These are phyloP conservation scores for Forsythia suspensa DNA, from an alignment of 257 asterid genomes.

Conservation along the genomic window DNA sequence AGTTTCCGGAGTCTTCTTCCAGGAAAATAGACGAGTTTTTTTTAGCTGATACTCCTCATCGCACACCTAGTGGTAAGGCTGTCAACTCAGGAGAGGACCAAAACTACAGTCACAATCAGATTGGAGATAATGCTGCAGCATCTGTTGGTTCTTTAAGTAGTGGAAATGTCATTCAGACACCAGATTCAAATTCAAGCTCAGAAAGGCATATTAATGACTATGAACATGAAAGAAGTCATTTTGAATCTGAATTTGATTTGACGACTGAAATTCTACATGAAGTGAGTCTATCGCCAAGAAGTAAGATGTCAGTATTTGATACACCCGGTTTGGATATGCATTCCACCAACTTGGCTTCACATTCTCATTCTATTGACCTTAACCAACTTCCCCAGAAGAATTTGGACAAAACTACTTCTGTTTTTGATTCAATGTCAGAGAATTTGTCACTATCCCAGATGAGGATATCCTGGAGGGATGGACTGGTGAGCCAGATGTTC, in stretches of 20 bases:
- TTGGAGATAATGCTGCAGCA: constrained; percentile 34
- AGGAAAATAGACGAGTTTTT: constrained; percentile 13
- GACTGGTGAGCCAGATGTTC: constrained; percentile 28
- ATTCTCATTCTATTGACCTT: constrained; percentile 18
- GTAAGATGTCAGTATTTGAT: constrained; percentile 33
- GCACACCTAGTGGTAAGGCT: constrained; percentile 16
- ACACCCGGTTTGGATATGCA: constrained; percentile 29
- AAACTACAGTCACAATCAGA: neutral
- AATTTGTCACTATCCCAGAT: constrained; percentile 46
- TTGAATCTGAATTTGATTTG: constrained; percentile 32
- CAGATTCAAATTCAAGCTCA: constrained; percentile 47
- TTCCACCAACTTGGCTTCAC: constrained; percentile 20
- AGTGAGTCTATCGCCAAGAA: constrained; percentile 35
- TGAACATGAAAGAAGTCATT: constrained; percentile 7
- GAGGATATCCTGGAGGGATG: constrained; percentile 84
- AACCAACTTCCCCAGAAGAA: constrained; percentile 13
- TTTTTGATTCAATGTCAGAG: constrained; percentile 49
- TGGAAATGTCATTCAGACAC: constrained; percentile 73
- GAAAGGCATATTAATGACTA: constrained; percentile 25
- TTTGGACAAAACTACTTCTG: constrained; percentile 41
- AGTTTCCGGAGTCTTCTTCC: constrained; percentile 13
- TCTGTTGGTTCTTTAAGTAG: constrained; percentile 41
- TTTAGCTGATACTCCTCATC: constrained; percentile 16
- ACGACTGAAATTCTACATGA: constrained; percentile 24
- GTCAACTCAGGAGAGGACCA: constrained; percentile 9